These are phyloP conservation scores for Kodamaea jinghongensis DNA, from an alignment of 805 yeast species.

Conservation along the genomic window DNA sequence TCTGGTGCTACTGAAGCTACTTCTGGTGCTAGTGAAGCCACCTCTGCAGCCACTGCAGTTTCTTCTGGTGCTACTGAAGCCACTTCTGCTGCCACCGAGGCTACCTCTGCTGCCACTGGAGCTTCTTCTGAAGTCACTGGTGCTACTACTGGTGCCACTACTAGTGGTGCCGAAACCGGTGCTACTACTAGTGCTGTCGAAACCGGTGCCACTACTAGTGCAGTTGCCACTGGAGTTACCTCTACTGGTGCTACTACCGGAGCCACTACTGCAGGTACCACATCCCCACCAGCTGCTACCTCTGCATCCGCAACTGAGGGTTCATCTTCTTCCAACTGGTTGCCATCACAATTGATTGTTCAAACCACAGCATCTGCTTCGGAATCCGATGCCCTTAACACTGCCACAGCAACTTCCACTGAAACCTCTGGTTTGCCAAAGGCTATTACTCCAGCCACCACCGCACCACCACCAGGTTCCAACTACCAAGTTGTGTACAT, in stretches of 20 bases:
- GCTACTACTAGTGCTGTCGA: conserved; percentile 5
- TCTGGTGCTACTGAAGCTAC: conserved; percentile 3
- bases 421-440: conserved; percentile 62
- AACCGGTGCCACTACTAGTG: conserved; percentile 5
- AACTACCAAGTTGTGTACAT: conserved; percentile 58
- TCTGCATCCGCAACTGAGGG: conserved; percentile 8
- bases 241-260: conserved; percentile 7
- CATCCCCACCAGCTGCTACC: conserved; percentile 9
- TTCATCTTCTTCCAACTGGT: conserved; percentile 23
- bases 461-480: conserved; percentile 42
- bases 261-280: too few species aligned
- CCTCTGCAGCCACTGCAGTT: conserved; percentile 2
- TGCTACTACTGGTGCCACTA: neutral
- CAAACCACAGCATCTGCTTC: conserved; percentile 16
- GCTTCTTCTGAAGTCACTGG: conserved; percentile 4
- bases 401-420: conserved; percentile 27
- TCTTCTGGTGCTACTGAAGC: conserved; percentile 1
- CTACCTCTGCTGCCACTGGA: conserved; percentile 1
- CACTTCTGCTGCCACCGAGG: conserved; percentile 1
- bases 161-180: conserved; percentile 1
- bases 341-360: conserved; percentile 34
- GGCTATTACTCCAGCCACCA: conserved; percentile 68
- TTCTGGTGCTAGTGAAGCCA: conserved; percentile 2
- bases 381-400: conserved; percentile 15
- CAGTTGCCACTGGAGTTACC: too few species aligned